A percentile compares a stretch with the other conserved stretches of the same genome.
These are phyloP conservation scores for Neodidymelliopsis sp. DNA, from an alignment of 2,329 filamentous ascomycete genomes.

Conservation along the genomic window DNA sequence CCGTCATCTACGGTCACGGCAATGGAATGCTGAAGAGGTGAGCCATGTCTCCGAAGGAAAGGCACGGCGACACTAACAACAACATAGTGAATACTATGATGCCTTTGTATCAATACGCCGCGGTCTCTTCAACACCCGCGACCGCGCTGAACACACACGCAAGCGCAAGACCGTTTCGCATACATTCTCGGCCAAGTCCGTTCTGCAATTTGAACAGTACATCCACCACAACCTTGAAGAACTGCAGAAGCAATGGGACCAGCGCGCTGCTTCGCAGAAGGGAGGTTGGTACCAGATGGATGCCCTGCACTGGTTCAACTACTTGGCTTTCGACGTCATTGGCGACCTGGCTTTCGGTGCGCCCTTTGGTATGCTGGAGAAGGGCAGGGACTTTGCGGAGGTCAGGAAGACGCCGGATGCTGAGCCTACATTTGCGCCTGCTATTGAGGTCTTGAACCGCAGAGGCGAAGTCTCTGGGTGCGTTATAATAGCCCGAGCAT, in stretches of 20 bases:
- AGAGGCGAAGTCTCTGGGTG: conserved; percentile 82
- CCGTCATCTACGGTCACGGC: conserved; percentile 73
- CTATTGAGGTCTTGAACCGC: conserved; percentile 87
- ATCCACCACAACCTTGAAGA: conserved; percentile 80
- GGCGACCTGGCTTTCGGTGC: conserved; percentile 74
- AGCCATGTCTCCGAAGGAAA: background rate
- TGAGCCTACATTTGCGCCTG: conserved; percentile 73
- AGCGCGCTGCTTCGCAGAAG: conserved; percentile 61
- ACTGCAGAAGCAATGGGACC: conserved; percentile 77
- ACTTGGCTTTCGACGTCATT: conserved; percentile 61
- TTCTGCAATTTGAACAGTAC: conserved; percentile 87
- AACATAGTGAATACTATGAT: conserved; percentile 80
- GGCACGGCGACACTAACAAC: background rate
- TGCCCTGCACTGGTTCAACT: conserved; percentile 82
- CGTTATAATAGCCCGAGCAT: conserved; percentile 14
- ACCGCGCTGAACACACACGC: conserved; percentile 80
- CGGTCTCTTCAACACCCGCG: conserved; percentile 88
- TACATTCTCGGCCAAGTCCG: conserved; percentile 82
- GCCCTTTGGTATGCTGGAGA: conserved; percentile 82
- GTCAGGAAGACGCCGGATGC: conserved; percentile 68
- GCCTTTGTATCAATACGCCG: conserved; percentile 87
- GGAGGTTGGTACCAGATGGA: conserved; percentile 70
- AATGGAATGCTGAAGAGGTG: conserved; percentile 60
- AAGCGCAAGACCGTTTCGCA: conserved; percentile 91
- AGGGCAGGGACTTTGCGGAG: conserved; percentile 79